Conservation (phyloP, 2,329 filamentous ascomycete species). For the Arthroderma sp. region DNA sequence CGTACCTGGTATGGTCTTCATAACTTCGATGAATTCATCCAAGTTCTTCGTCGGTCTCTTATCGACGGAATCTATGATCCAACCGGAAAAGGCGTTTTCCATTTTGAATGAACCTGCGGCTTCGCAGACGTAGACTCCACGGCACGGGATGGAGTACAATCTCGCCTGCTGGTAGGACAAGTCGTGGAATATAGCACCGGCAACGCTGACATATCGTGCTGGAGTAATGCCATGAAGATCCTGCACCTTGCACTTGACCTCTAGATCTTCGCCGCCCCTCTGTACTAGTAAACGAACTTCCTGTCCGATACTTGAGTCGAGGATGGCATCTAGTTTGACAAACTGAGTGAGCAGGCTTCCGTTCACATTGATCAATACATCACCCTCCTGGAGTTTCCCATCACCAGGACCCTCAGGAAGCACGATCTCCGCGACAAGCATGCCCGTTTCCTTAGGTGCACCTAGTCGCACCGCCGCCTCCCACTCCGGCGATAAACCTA, state of each 20-base stretch:
- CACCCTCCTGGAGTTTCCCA: constrained; percentile 79
- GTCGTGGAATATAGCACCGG: constrained; percentile 88
- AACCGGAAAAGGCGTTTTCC: constrained; percentile 79
- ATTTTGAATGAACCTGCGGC: constrained; percentile 90
- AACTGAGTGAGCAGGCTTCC: constrained; percentile 88
- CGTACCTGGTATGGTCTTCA: constrained; percentile 69
- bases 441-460: constrained; percentile 87
- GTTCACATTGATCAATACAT: constrained; percentile 87
- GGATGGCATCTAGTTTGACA: constrained; percentile 75
- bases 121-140: constrained; percentile 91
- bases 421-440: constrained; percentile 93
- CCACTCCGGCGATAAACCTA: constrained; percentile 75
- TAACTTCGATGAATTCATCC: constrained; percentile 77
- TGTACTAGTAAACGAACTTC: constrained; percentile 73
- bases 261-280: constrained; percentile 74
- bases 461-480: constrained; percentile 70
- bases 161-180: constrained; percentile 97
- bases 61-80: constrained; percentile 86
- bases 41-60: constrained; percentile 83
- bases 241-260: constrained; percentile 72
- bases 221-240: constrained; percentile 92
- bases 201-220: constrained; percentile 87
- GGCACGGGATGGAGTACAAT: constrained; percentile 80
- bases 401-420: constrained; percentile 82
- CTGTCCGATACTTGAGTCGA: constrained; percentile 74